Percentiles rank a stretch among this genome's conserved stretches.
phyloP scores from a whole-genome alignment of 306 rosid species.

The Rosa lucieae region DNA sequence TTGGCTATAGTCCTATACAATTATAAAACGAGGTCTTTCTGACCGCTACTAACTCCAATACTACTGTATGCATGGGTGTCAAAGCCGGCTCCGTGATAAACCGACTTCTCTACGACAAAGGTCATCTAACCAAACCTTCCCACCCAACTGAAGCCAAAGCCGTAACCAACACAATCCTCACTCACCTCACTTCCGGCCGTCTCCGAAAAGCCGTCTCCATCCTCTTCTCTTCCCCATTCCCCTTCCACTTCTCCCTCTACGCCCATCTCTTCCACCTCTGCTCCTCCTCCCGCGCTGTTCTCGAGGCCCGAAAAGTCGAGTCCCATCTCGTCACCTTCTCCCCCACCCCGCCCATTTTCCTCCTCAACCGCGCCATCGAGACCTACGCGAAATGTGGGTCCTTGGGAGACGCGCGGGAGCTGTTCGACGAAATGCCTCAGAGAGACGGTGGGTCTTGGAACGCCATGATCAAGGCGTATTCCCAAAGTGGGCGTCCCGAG shows the following conservation, averaged over 20 bases:
- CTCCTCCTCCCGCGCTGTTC: slow-evolving; percentile 41
- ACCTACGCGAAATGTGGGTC: slow-evolving; percentile 57
- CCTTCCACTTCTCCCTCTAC: slow-evolving; percentile 48
- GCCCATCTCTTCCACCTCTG: slow-evolving; percentile 60
- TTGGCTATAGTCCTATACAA: too few species aligned
- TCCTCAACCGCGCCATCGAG: slow-evolving; percentile 67
- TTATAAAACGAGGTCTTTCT: too few species aligned
- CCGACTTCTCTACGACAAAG: slow-evolving; percentile 29
- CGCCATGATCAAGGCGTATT: slow-evolving; percentile 51
- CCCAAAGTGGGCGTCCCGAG: slow-evolving; percentile 30
- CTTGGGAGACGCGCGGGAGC: slow-evolving; percentile 54
- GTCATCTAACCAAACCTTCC: slow-evolving; percentile 19
- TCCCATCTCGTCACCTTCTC: slow-evolving; percentile 58
- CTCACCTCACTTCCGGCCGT: slow-evolving; percentile 34
- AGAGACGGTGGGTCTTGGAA: slow-evolving; percentile 78
- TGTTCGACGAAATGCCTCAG: slow-evolving; percentile 78
- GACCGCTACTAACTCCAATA: neutral
- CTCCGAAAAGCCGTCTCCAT: slow-evolving; percentile 49
- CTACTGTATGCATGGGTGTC: slow-evolving; percentile 21
- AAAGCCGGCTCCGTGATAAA: slow-evolving; percentile 40
- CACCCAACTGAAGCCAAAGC: slow-evolving; percentile 23
- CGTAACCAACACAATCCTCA: slow-evolving; percentile 31
- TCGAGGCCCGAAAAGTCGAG: slow-evolving; percentile 57
- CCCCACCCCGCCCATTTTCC: slow-evolving; percentile 52
- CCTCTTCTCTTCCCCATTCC: slow-evolving; percentile 45